A percentile compares a stretch with the other conserved stretches of the same genome.
These are phyloP conservation scores for Trypanosoma vivax DNA, from an alignment of 208 protist genomes.

Conservation along the genomic window DNA sequence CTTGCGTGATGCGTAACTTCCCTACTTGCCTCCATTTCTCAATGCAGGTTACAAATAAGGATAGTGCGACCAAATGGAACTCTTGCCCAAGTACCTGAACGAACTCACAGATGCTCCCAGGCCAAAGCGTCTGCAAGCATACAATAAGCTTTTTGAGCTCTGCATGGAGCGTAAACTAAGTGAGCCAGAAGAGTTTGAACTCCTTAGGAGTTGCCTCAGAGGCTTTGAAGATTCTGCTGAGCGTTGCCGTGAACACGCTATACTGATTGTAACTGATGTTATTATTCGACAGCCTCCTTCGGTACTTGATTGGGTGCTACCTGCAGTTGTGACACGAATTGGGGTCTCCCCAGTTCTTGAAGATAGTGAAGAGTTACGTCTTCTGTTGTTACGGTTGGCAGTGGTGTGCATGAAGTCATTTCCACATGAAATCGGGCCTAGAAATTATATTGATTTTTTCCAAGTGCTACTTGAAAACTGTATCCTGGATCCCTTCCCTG, in stretches of 20 bases:
- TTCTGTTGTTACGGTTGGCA: constrained; percentile 60
- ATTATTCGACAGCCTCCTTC: constrained; percentile 37
- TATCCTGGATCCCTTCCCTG: constrained; percentile 67
- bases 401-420: constrained; percentile 70
- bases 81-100: constrained; percentile 67
- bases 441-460: constrained; percentile 87
- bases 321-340: constrained; percentile 76
- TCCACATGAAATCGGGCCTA: constrained; percentile 79
- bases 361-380: constrained; percentile 76
- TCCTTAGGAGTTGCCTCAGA: constrained; percentile 53
- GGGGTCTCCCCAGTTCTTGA: constrained; percentile 62
- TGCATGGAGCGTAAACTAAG: constrained; percentile 14
- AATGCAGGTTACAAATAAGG: too few relatives aligned
- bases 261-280: constrained; percentile 35
- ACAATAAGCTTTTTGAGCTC: constrained; percentile 48
- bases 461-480: constrained; percentile 81
- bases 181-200: constrained; percentile 36
- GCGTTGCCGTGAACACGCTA: constrained; percentile 67
- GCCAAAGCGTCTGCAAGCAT: constrained; percentile 57
- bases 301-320: constrained; percentile 85
- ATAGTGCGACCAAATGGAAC: constrained; percentile 61
- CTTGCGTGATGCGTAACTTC: too few relatives aligned
- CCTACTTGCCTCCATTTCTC: too few relatives aligned
- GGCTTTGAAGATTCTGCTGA: constrained; percentile 77
- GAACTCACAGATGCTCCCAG: constrained; percentile 64